Percentiles rank a stretch among this genome's conserved stretches.
Evolutionary conservation across 177 flowering plant genomes (phyloP).

Genomic region (Vitis hybrid): DNA sequence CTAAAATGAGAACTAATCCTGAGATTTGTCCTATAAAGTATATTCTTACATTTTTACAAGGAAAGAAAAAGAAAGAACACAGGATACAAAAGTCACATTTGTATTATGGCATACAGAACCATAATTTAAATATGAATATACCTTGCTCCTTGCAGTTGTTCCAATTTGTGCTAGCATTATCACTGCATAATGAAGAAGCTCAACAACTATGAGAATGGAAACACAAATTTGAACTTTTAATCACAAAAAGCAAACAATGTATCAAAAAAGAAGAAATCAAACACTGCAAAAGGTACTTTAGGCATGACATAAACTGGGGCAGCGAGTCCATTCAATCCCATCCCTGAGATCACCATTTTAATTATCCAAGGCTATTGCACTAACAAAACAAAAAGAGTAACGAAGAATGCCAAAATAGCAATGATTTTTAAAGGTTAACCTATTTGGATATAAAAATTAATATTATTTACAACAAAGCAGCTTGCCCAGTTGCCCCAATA

Average conservation of each 20-base stretch:
- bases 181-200: conserved; percentile 26
- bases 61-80: not conserved
- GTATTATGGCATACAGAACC: not conserved
- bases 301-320: not conserved
- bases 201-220: conserved; percentile 12
- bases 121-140: conserved; percentile 6
- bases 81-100: not conserved
- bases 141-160: conserved; percentile 29
- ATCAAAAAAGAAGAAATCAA: not conserved
- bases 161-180: conserved; percentile 8
- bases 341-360: not conserved
- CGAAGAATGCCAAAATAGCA: not conserved
- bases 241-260: not conserved
- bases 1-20: conserved; percentile 17
- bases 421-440: not conserved
- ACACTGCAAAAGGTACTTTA: not conserved
- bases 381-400: not conserved
- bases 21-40: not conserved
- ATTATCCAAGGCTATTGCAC: not conserved
- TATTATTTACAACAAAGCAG: not conserved
- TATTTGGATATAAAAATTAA: not conserved
- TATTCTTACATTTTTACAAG: not conserved
- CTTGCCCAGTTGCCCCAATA: not conserved
- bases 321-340: not conserved
- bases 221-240: not conserved